Evolutionary conservation across 2,329 filamentous ascomycete species (phyloP).

Genomic region (Colletotrichum liaoningense): DNA sequence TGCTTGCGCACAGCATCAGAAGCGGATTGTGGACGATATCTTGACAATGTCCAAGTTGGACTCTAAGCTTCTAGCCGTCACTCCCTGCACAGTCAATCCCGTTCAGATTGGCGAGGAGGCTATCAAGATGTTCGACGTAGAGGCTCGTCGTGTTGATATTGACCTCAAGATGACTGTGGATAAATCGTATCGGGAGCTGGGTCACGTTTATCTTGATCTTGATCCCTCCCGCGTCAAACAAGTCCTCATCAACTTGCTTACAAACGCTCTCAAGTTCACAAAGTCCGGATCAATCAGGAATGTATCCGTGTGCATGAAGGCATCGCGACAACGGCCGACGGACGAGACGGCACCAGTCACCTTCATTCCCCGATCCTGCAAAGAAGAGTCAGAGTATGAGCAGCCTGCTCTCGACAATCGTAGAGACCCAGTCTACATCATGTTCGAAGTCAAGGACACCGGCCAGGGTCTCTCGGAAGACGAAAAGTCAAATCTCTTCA

Average conservation of each 20-base stretch:
- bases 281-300: constrained; percentile 69
- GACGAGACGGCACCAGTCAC: constrained; percentile 61
- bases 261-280: constrained; percentile 87
- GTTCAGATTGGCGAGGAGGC: constrained; percentile 74
- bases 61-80: constrained; percentile 78
- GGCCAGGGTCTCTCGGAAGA: constrained; percentile 78
- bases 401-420: constrained; percentile 45
- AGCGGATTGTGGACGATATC: constrained; percentile 81
- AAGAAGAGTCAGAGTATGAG: constrained; percentile 53
- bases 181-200: constrained; percentile 66
- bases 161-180: constrained; percentile 73
- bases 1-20: constrained; percentile 83
- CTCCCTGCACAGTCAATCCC: constrained; percentile 76
- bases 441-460: constrained; percentile 81
- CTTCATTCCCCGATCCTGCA: constrained; percentile 69
- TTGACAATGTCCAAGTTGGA: constrained; percentile 81
- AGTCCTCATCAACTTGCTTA: constrained; percentile 83
- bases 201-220: constrained; percentile 73
- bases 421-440: constrained; percentile 69
- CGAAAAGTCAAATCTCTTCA: constrained; percentile 80
- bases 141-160: constrained; percentile 77
- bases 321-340: constrained; percentile 51
- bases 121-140: constrained; percentile 83
- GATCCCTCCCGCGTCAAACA: constrained; percentile 82
- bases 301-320: constrained; percentile 61